A percentile compares a stretch with the other conserved stretches of the same genome.
phyloP scores from a whole-genome alignment of 345 rosid species.

The Pistacia vera region DNA sequence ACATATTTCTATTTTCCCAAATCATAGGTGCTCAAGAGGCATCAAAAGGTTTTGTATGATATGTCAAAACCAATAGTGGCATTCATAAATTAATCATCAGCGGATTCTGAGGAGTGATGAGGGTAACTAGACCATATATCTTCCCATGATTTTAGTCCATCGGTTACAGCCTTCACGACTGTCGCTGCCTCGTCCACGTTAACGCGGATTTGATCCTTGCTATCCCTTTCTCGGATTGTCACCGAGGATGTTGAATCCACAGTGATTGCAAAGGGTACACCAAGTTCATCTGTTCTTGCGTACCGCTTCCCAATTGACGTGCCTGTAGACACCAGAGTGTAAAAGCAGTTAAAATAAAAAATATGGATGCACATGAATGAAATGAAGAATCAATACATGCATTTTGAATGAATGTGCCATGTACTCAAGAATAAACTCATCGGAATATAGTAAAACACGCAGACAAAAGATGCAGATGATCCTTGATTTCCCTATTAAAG shows the following conservation, averaged over 20 bases:
- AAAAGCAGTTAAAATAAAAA: not conserved
- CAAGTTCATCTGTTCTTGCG: constrained; percentile 93
- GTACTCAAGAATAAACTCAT: not conserved
- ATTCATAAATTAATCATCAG: constrained; percentile 38
- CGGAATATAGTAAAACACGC: not conserved
- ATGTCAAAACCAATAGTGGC: not conserved
- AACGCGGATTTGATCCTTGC: constrained; percentile 90
- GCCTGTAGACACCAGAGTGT: constrained; percentile 43
- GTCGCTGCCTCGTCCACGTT: constrained; percentile 62
- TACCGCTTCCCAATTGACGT: constrained; percentile 93
- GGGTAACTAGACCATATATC: constrained; percentile 73
- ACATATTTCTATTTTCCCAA: not conserved
- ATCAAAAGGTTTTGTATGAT: not conserved
- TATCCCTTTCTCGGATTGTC: constrained; percentile 91
- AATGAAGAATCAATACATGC: not conserved
- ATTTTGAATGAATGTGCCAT: not conserved
- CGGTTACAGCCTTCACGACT: constrained; percentile 61
- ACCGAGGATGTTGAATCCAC: constrained; percentile 70
- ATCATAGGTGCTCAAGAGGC: not conserved
- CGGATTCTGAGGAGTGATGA: constrained; percentile 65
- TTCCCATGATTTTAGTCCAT: constrained; percentile 77
- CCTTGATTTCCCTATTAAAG: not conserved
- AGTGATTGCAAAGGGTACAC: constrained; percentile 94
- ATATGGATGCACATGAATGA: not conserved
- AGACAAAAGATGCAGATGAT: not conserved